Conservation (phyloP, 2,329 filamentous ascomycete genomes). For the Scedosporium aurantiacum region DNA sequence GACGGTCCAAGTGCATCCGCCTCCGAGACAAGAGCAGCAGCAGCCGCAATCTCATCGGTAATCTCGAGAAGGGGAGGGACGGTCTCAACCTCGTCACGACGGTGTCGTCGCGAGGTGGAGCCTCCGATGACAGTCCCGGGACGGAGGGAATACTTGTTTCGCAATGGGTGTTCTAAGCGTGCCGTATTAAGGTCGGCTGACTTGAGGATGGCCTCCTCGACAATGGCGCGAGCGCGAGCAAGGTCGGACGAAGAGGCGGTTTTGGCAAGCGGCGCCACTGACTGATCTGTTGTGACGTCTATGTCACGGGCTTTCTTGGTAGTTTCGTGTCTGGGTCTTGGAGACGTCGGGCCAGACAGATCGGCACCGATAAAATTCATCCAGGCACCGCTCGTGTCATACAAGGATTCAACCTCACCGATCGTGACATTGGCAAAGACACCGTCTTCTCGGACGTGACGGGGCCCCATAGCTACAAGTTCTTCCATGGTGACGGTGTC, state of each 20-base stretch:
- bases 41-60: too few relatives aligned
- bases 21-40: too few relatives aligned
- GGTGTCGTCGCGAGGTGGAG: too few relatives aligned
- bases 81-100: too few relatives aligned
- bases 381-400: background rate
- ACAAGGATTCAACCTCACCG: background rate
- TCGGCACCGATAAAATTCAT: background rate
- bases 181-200: constrained; percentile 12
- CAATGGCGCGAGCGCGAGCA: constrained; percentile 10
- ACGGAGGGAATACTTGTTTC: constrained; percentile 6
- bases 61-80: too few relatives aligned
- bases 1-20: too few relatives aligned
- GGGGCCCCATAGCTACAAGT: too few relatives aligned
- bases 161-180: constrained; percentile 11
- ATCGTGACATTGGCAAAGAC: background rate
- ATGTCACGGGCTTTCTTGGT: background rate
- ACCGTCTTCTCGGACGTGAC: too few relatives aligned
- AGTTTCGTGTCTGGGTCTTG: constrained; percentile 3
- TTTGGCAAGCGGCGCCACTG: too few relatives aligned
- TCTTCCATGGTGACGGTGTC: too few relatives aligned
- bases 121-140: too few relatives aligned
- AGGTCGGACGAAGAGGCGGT: constrained; percentile 6
- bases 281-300: too few relatives aligned
- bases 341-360: background rate
- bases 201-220: constrained; percentile 10